phyloP scores from a whole-genome alignment of 2,329 filamentous ascomycete genomes.

The Colletotrichum abscissum region DNA sequence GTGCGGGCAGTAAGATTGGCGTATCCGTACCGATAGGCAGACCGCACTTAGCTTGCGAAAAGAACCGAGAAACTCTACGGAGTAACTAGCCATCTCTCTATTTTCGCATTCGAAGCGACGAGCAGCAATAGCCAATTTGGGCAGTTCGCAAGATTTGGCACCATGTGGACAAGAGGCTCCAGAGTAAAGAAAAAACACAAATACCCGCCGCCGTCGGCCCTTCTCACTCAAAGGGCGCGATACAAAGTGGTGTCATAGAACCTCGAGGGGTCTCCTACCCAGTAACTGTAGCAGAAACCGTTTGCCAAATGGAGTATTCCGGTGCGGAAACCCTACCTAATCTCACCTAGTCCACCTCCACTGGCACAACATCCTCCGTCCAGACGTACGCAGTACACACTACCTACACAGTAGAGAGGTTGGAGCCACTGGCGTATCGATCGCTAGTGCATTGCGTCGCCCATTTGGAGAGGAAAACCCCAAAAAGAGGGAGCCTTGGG shows the following conservation, averaged over 20 bases:
- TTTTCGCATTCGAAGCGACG: background rate
- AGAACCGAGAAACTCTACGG: background rate
- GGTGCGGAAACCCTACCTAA: background rate
- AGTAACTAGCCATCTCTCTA: background rate
- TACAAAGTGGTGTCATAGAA: slow-evolving; percentile 1
- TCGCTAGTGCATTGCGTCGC: background rate
- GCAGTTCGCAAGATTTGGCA: background rate
- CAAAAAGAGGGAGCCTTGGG: too few relatives aligned
- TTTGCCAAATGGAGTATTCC: slow-evolving; percentile 10
- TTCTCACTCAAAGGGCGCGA: background rate
- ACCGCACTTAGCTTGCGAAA: background rate
- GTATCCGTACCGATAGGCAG: background rate
- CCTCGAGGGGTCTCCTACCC: background rate
- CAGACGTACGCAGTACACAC: background rate
- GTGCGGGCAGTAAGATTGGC: background rate
- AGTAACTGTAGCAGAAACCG: background rate
- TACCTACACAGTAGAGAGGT: background rate
- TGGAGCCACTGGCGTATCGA: background rate
- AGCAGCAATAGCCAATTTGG: background rate
- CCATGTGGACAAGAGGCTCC: background rate
- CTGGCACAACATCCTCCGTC: background rate
- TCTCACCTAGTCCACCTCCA: background rate
- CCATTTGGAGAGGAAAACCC: background rate
- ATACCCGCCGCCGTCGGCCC: background rate
- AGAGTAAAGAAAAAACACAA: background rate